Evolutionary conservation across 2,329 filamentous ascomycete genomes (phyloP).

Genomic region (Venturia pyrina): DNA sequence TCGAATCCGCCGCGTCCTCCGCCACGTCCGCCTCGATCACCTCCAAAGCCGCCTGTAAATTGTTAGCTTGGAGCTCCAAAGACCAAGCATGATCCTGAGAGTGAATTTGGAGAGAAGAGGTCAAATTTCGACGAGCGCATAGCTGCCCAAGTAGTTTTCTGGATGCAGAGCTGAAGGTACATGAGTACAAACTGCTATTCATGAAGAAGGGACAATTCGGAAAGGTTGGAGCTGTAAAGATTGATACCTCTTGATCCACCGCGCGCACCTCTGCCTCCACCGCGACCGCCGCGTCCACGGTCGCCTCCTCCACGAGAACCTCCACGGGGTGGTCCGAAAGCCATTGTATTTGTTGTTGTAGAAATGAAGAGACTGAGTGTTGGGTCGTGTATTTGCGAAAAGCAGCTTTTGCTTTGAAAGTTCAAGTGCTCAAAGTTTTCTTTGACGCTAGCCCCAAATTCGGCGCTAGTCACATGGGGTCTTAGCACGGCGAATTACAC

Average conservation of each 20-base stretch:
- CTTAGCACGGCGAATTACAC: neutral
- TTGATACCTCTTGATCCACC: conserved; percentile 2
- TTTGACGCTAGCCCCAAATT: neutral
- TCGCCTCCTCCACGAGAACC: conserved; percentile 7
- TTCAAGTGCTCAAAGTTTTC: neutral
- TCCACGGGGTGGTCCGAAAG: conserved; percentile 5
- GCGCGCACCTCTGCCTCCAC: conserved; percentile 15
- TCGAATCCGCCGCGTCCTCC: conserved; percentile 13
- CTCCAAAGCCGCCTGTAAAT: conserved; percentile 2
- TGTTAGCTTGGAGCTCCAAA: neutral
- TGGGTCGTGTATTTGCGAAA: neutral
- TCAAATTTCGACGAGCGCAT: neutral
- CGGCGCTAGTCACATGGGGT: neutral
- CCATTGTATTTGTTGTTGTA: neutral
- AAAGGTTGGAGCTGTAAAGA: neutral
- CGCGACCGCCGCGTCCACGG: conserved; percentile 18
- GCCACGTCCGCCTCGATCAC: conserved; percentile 13
- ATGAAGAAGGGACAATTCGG: conserved; percentile 4
- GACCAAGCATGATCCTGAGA: neutral
- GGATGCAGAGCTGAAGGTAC: conserved; percentile 4
- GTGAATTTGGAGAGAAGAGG: neutral
- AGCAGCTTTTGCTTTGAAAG: neutral
- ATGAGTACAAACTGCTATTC: neutral
- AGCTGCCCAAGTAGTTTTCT: neutral
- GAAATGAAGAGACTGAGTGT: neutral